Percentiles rank a stretch among this genome's conserved stretches.
phyloP scores from a whole-genome alignment of 1,139 yeast species.

The Scheffersomyces titani region DNA sequence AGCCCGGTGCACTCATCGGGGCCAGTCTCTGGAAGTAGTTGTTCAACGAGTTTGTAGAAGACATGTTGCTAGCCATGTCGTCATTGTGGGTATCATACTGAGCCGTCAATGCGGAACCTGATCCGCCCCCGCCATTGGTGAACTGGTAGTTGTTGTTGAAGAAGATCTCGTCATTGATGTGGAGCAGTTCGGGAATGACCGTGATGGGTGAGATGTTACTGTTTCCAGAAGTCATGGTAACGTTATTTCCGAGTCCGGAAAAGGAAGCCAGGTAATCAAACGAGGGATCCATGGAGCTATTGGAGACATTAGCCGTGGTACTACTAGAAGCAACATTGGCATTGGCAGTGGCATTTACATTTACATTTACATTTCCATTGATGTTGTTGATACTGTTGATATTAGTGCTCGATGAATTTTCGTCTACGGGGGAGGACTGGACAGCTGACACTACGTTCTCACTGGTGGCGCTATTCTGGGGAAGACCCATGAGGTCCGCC shows the following conservation, averaged over 20 bases:
- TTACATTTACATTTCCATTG: neutral
- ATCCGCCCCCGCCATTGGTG: neutral
- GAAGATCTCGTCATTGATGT: slow-evolving; percentile 8
- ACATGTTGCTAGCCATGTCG: neutral
- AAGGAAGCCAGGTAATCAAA: neutral
- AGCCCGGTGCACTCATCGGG: neutral
- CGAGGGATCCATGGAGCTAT: neutral
- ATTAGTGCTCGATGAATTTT: neutral
- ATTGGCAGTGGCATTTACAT: neutral
- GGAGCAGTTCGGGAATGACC: slow-evolving; percentile 4
- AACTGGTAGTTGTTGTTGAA: slow-evolving; percentile 8
- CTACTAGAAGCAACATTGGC: neutral
- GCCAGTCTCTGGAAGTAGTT: neutral
- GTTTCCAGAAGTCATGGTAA: neutral
- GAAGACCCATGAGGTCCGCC: neutral
- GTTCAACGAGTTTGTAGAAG: neutral
- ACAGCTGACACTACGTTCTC: neutral
- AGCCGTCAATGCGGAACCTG: neutral
- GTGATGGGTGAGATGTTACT: neutral
- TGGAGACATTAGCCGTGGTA: too few relatives aligned
- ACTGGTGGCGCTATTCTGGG: neutral
- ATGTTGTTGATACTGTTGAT: neutral
- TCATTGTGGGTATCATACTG: neutral
- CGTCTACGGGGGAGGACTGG: neutral
- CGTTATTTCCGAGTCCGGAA: neutral